phyloP scores from a whole-genome alignment of 805 yeast species.

The Lipomyces oligophaga region DNA sequence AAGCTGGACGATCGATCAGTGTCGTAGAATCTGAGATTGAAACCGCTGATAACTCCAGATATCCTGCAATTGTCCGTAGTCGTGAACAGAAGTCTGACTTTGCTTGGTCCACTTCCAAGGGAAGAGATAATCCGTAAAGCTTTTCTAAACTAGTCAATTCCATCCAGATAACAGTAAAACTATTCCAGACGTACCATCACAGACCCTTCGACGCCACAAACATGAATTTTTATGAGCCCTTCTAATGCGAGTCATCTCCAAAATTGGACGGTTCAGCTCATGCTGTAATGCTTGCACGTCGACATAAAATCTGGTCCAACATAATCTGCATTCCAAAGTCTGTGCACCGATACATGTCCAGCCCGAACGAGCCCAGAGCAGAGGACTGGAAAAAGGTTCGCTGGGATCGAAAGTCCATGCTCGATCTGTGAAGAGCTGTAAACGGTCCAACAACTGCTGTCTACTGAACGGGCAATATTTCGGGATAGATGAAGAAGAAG shows the following conservation, averaged over 20 bases:
- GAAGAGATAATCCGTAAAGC: too few relatives aligned
- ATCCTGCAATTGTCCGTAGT: too few relatives aligned
- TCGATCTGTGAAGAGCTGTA: conserved; percentile 13
- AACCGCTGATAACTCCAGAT: too few relatives aligned
- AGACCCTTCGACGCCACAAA: conserved; percentile 21
- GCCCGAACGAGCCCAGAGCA: conserved; percentile 24
- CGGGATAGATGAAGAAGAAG: neutral
- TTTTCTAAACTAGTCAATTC: neutral
- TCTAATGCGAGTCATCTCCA: conserved; percentile 11
- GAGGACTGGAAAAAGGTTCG: conserved; percentile 11
- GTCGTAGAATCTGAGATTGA: too few relatives aligned
- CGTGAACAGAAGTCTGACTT: too few relatives aligned
- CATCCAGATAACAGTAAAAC: too few relatives aligned
- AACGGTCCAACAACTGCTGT: conserved; percentile 13
- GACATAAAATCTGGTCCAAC: conserved; percentile 1
- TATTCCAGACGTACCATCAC: conserved; percentile 20
- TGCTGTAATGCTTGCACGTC: neutral
- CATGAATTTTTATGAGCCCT: conserved; percentile 10
- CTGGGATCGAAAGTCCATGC: conserved; percentile 14
- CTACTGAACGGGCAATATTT: conserved; percentile 26
- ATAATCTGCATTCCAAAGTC: conserved; percentile 7
- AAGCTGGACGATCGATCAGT: too few relatives aligned
- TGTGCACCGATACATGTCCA: conserved; percentile 10
- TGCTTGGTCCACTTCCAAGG: too few relatives aligned
- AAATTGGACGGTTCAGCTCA: neutral